A percentile compares a stretch with the other conserved stretches of the same genome.
phyloP scores from a whole-genome alignment of 2,329 filamentous ascomycete species.

The Aspergillus tamarii region DNA sequence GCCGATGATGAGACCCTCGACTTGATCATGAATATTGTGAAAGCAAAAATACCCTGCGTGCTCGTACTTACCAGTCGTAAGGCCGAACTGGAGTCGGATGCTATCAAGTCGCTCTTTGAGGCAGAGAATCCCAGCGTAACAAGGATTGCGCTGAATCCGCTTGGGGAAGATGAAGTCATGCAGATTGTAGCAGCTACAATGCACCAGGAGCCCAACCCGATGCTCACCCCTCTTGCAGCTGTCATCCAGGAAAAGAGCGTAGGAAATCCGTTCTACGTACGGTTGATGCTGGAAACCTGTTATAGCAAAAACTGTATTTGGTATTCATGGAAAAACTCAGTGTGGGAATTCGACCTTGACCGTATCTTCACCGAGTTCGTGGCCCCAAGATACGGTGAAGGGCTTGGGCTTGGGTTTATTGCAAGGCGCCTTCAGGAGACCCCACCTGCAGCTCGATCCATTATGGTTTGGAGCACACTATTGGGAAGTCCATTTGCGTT shows the following conservation, averaged over 20 bases:
- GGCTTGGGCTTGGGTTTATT: constrained; percentile 82
- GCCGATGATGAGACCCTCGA: constrained; percentile 87
- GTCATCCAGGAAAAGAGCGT: constrained; percentile 87
- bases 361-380: constrained; percentile 83
- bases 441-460: constrained; percentile 71
- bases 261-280: constrained; percentile 88
- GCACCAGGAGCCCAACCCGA: constrained; percentile 68
- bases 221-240: constrained; percentile 75
- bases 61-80: constrained; percentile 77
- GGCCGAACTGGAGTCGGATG: constrained; percentile 61
- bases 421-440: constrained; percentile 76
- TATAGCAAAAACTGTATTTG: constrained; percentile 85
- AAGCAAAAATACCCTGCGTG: constrained; percentile 77
- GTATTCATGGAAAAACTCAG: constrained; percentile 82
- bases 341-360: constrained; percentile 86
- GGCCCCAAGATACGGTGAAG: constrained; percentile 75
- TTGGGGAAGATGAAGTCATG: constrained; percentile 78
- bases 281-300: constrained; percentile 86
- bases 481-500: constrained; percentile 85
- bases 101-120: constrained; percentile 45
- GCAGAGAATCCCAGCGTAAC: constrained; percentile 63
- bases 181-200: constrained; percentile 83
- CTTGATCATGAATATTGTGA: constrained; percentile 78
- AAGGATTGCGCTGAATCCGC: constrained; percentile 70
- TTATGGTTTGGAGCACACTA: constrained; percentile 84